Base-by-base conservation (phyloP, 2,329 filamentous ascomycete species). In the Shiraia sp. region DNA sequence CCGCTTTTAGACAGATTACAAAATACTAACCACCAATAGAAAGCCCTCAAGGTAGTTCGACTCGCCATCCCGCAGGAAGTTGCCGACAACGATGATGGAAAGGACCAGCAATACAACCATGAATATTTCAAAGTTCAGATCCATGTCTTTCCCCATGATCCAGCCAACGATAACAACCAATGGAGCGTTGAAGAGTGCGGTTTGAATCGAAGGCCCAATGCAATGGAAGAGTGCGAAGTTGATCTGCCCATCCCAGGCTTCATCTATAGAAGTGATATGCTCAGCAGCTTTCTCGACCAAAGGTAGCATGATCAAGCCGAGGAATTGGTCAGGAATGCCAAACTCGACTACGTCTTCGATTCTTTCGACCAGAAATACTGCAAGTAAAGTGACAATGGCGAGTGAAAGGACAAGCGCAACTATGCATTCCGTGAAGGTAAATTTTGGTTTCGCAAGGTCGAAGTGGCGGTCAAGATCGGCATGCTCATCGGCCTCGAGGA, bases 1-100 rank as follows among this genome's bases (percentile, higher is more conserved):
- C 23, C 15, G 9, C 31, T 19, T 31, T 24, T 22, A 1, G 12
- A 17, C 23, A 15, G 13, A 2, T 2, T 2, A 22, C 7, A 30
- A 15, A 4, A 8, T 16, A 54, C 60, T 51, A 50, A 66, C 61
- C 16, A 96, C 81, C 48, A 89, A 87, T 14, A 96, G 78, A 15
- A 83, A 80, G 1, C 91, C 91, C 66, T 96, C 91, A 2, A 96
- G 79, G 61, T 95, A 96, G 59, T 96, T 95, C 45, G 83, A 89
- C 75, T 93, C 92, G 53, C 89, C 85, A 63, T 96, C 91, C 19
- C 90, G 78, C 39, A 96, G 71, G 68, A 96, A 95, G 57, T 90
- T 88, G 1, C 90, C 89, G 0, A 95, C 88, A 0, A 91, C 90
- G 19, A 96, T 75, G 58, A 96, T 92, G 14, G 88, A 82, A 22